Evolutionary conservation across 345 rosid genomes (phyloP), one percentile per base, ranked within the genome.

Genomic region (Brassica nigra): DNA sequence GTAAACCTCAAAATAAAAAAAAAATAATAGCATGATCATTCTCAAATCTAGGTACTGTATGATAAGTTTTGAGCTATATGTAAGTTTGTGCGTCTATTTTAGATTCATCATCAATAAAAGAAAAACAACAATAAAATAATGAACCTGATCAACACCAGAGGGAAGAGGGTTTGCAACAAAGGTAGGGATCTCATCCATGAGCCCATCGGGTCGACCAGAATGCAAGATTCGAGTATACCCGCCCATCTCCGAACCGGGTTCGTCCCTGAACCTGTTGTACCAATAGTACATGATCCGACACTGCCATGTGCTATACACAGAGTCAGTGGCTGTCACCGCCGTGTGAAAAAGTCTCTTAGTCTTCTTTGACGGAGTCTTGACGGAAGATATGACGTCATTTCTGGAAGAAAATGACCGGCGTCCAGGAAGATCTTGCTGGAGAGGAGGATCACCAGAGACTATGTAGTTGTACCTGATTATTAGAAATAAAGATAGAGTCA

Each of bases 241-340:
- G n/a, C 97, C 99, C 98, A 93, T 95, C 54, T 85, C 95, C 2
- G 96, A 91, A 52, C 77, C 79, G 10, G 91, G 91, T 62, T 78
- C 90, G 11, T 85, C 76, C 81, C 69, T 79, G 33, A 86, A 85
- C 91, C 95, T 90, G 83, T 91, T 93, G 84, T 86, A 95, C 99
- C 99, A 95, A 81, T 95, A 95, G 57, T 93, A 93, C 99, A 93
- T 95, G 39, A 95, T 75, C 83, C 99, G 85, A 61, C 98, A 90
- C 87, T 95, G 99, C 98, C 99, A 93, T 0, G 97, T 89, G 70
- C 93, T 95, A 79, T 95, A 95, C 16, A 93, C 97, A 0, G 99
- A 90, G 73, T 89, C 91, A 0, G 98, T 93, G 15, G 99, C 92
- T 15, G 98, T 95, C 57, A 95, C 93, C 0, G 99, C 99, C 34